Percentiles rank a stretch among this genome's conserved stretches.
Conservation (phyloP, 148 eudicot genomes). For the Rhododendron vialii region DNA sequence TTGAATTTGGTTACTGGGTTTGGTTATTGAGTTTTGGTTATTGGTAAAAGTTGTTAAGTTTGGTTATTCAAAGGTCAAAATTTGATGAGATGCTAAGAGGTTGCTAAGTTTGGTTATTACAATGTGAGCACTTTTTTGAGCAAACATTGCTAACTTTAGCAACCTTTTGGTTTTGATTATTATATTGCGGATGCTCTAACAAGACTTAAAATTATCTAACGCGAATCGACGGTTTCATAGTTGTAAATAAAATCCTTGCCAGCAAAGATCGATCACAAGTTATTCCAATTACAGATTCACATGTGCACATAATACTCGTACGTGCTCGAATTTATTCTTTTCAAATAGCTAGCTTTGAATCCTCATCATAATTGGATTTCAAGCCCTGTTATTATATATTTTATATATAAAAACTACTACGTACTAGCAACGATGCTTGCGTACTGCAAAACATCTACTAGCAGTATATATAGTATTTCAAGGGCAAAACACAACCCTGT, state of each 20-base stretch:
- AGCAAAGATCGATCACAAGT: neutral
- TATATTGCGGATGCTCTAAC: too few relatives aligned
- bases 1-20: too few relatives aligned
- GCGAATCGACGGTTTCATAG: neutral
- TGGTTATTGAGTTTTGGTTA: too few relatives aligned
- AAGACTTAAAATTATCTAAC: neutral
- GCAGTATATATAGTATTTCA: constrained; percentile 3
- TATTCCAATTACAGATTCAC: neutral
- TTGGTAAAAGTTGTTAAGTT: too few relatives aligned
- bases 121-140: too few relatives aligned
- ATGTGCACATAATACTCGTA: neutral
- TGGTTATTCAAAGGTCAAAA: too few relatives aligned
- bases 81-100: too few relatives aligned
- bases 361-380: neutral
- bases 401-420: too few relatives aligned
- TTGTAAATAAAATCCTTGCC: neutral
- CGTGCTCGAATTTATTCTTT: neutral
- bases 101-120: too few relatives aligned
- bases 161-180: too few relatives aligned
- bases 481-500: constrained; percentile 37
- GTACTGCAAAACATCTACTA: neutral
- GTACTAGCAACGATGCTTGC: neutral
- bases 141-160: too few relatives aligned
- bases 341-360: neutral
- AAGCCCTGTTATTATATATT: neutral